Percentiles rank a stretch among this genome's conserved stretches.
These are phyloP conservation scores for Colletotrichum orchidophilum DNA, from an alignment of 2,329 filamentous ascomycete species.

Conservation along the genomic window DNA sequence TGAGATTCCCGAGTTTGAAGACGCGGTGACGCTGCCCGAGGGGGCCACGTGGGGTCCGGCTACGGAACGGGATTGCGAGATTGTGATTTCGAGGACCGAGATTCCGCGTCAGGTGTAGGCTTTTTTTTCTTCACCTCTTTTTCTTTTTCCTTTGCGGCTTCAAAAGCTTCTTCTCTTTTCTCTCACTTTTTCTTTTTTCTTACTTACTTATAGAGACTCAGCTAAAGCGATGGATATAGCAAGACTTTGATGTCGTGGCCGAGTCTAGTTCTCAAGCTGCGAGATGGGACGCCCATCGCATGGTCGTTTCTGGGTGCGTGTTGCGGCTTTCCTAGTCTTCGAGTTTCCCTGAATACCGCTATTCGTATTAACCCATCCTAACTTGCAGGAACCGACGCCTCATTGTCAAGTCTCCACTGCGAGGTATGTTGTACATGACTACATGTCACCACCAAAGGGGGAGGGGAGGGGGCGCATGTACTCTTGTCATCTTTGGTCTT, in stretches of 20 bases:
- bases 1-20: constrained; percentile 49
- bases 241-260: constrained; percentile 55
- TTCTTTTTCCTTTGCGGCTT: no score
- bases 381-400: constrained; percentile 64
- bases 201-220: no score
- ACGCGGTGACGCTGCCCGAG: constrained; percentile 44
- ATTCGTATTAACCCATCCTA: no score
- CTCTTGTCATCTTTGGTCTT: not conserved
- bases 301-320: constrained; percentile 68
- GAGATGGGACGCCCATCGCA: constrained; percentile 61
- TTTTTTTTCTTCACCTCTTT: constrained; percentile 25
- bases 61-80: constrained; percentile 58
- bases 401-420: constrained; percentile 68
- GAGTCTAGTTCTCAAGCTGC: constrained; percentile 55
- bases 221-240: constrained; percentile 43
- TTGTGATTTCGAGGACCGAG: constrained; percentile 64
- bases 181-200: no score
- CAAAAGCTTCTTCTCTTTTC: no score
- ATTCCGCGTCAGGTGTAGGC: constrained; percentile 65
- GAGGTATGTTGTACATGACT: constrained; percentile 49
- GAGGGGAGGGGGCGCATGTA: no score
- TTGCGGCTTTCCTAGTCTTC: not conserved
- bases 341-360: no score
- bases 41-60: constrained; percentile 67
- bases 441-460: not conserved